A percentile compares a stretch with the other conserved stretches of the same genome.
Evolutionary conservation across 352 stramenopile species (phyloP).

Genomic region (Phytophthora rubi): DNA sequence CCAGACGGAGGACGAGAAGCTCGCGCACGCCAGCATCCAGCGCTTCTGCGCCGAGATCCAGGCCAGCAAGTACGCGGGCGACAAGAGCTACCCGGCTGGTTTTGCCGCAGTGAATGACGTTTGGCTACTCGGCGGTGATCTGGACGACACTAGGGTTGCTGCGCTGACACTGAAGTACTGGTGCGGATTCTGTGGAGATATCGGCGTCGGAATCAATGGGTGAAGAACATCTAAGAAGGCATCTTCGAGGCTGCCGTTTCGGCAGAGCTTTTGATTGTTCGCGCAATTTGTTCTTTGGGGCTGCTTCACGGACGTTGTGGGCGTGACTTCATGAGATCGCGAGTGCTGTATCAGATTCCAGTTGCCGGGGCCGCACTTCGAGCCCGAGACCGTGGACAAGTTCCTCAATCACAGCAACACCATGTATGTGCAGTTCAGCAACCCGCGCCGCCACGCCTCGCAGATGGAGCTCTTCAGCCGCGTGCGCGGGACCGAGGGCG

Average conservation of each 20-base stretch:
- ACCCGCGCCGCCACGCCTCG: conserved; percentile 73
- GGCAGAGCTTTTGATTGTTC: too few relatives aligned
- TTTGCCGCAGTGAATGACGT: too few relatives aligned
- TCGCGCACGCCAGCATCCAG: conserved; percentile 62
- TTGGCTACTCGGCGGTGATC: too few relatives aligned
- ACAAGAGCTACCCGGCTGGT: conserved; percentile 47
- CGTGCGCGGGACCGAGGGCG: conserved; percentile 75
- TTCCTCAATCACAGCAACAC: conserved; percentile 78
- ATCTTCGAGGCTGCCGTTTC: too few relatives aligned
- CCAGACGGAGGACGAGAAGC: conserved; percentile 63
- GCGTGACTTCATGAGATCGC: too few relatives aligned
- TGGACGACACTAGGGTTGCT: too few relatives aligned
- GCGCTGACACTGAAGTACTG: too few relatives aligned
- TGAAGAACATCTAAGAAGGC: too few relatives aligned
- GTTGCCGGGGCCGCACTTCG: conserved; percentile 57
- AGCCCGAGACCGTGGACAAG: conserved; percentile 63
- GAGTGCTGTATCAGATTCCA: conserved; percentile 7
- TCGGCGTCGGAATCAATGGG: too few relatives aligned
- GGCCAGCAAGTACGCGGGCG: conserved; percentile 66
- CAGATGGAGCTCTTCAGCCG: conserved; percentile 75
- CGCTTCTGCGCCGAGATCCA: conserved; percentile 77
- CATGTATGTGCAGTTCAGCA: conserved; percentile 86
- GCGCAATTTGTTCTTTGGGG: too few relatives aligned
- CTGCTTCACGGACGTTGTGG: too few relatives aligned
- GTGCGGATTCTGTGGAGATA: too few relatives aligned